phyloP scores from a whole-genome alignment of 345 rosid species.

The Orychophragmus violaceus region DNA sequence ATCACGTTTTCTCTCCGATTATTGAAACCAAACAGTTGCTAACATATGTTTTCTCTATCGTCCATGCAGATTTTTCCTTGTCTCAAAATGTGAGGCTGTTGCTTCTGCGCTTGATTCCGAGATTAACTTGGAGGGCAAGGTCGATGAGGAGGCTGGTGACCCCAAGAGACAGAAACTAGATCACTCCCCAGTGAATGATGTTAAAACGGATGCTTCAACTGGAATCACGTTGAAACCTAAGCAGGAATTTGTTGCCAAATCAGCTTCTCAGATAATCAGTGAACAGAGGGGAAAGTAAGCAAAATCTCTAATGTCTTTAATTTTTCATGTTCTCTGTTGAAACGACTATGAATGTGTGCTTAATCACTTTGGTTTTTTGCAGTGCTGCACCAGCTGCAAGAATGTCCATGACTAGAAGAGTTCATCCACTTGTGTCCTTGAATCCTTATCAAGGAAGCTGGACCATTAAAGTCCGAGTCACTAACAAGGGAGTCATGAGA shows the following conservation, averaged over 20 bases:
- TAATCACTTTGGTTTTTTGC: background rate
- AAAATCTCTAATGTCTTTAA: background rate
- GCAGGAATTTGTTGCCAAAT: slow-evolving; percentile 56
- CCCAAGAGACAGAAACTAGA: slow-evolving; percentile 46
- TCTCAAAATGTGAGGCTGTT: slow-evolving; percentile 66
- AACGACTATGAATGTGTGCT: background rate
- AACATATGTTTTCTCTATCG: background rate
- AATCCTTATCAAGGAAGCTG: slow-evolving; percentile 95
- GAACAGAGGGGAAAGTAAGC: slow-evolving; percentile 73
- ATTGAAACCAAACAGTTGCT: background rate
- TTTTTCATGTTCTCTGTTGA: background rate
- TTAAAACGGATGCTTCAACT: slow-evolving; percentile 11
- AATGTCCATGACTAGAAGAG: slow-evolving; percentile 86
- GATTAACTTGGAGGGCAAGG: slow-evolving; percentile 34
- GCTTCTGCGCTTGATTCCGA: slow-evolving; percentile 64
- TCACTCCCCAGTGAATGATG: slow-evolving; percentile 25
- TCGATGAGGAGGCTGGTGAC: slow-evolving; percentile 32
- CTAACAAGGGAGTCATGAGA: slow-evolving; percentile 82
- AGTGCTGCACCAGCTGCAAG: slow-evolving; percentile 83
- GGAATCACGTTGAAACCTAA: slow-evolving; percentile 63
- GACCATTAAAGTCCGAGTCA: slow-evolving; percentile 88
- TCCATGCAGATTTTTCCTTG: slow-evolving; percentile 58
- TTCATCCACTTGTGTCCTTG: slow-evolving; percentile 85
- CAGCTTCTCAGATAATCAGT: slow-evolving; percentile 75
- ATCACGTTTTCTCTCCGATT: background rate